Evolutionary conservation across 306 rosid species (phyloP).

Genomic region (Cucurbita argyrosperma): DNA sequence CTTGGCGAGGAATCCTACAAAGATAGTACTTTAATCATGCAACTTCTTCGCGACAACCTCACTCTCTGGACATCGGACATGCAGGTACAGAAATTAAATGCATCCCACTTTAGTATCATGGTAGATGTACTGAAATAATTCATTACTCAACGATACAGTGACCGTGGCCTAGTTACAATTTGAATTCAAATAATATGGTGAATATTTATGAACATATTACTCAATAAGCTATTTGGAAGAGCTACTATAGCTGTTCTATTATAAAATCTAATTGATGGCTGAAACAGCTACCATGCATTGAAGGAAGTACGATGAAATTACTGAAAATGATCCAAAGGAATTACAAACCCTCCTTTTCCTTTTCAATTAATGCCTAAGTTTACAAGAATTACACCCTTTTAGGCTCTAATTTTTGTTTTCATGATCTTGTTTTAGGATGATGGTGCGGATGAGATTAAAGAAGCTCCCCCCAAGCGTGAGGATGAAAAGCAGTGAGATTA

Average conservation of each 20-base stretch:
- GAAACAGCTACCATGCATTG: not conserved
- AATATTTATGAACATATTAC: not conserved
- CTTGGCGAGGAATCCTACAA: slow-evolving; percentile 97
- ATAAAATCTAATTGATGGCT: not conserved
- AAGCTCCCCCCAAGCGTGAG: slow-evolving; percentile 50
- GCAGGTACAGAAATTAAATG: slow-evolving; percentile 53
- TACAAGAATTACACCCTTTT: no score
- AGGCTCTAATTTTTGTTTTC: not conserved
- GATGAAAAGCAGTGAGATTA: slow-evolving; percentile 58
- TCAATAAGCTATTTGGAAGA: not conserved
- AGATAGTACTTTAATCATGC: slow-evolving; percentile 99
- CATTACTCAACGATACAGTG: not conserved
- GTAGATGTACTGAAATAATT: not conserved
- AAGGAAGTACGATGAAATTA: not conserved
- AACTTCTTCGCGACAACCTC: slow-evolving; percentile 96
- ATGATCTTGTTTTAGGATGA: slow-evolving; percentile 47
- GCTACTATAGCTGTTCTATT: not conserved
- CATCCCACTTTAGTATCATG: not conserved
- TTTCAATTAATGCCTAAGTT: not conserved
- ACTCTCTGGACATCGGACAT: slow-evolving; percentile 99
- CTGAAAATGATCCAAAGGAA: not conserved
- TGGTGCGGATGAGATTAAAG: slow-evolving; percentile 92
- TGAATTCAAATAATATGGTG: not conserved
- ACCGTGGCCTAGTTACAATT: not conserved
- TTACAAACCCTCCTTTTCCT: not conserved